A percentile compares a stretch with the other conserved stretches of the same genome.
These are phyloP conservation scores for Castanospermum australe DNA, from an alignment of 306 rosid species.

Conservation along the genomic window DNA sequence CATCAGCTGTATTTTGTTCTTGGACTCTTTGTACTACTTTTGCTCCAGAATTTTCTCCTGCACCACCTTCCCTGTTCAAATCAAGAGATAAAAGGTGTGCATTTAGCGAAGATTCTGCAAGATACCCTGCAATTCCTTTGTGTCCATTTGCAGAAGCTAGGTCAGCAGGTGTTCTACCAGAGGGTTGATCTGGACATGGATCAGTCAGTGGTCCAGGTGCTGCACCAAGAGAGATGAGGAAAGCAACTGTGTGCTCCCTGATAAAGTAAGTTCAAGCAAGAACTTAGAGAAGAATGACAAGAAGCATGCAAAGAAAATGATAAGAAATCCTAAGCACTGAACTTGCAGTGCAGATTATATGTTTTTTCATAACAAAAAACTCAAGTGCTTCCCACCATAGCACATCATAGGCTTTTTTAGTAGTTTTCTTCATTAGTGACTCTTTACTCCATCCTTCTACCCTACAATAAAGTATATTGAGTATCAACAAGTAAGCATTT, in stretches of 20 bases:
- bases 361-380: neutral
- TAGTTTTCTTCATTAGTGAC: neutral
- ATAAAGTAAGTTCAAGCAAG: conserved; percentile 23
- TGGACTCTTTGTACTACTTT: conserved; percentile 48
- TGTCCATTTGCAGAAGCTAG: conserved; percentile 79
- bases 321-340: neutral
- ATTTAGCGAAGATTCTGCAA: conserved; percentile 65
- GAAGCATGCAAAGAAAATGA: neutral
- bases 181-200: conserved; percentile 61
- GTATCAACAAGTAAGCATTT: conserved; percentile 1
- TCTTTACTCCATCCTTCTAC: neutral
- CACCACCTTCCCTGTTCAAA: conserved; percentile 46
- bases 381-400: neutral
- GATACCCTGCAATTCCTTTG: conserved; percentile 94
- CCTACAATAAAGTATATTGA: neutral
- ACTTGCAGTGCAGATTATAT: neutral
- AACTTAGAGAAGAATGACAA: conserved; percentile 15
- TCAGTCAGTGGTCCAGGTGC: conserved; percentile 76
- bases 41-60: conserved; percentile 40
- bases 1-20: conserved; percentile 35
- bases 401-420: neutral
- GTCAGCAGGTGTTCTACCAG: conserved; percentile 84
- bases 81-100: conserved; percentile 59
- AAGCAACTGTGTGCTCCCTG: conserved; percentile 82
- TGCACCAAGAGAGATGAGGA: conserved; percentile 77